Percentiles rank a stretch among this genome's conserved stretches.
These are phyloP conservation scores for Backusella australiensis DNA, from an alignment of 192 early-diverging fungal species.

Conservation along the genomic window DNA sequence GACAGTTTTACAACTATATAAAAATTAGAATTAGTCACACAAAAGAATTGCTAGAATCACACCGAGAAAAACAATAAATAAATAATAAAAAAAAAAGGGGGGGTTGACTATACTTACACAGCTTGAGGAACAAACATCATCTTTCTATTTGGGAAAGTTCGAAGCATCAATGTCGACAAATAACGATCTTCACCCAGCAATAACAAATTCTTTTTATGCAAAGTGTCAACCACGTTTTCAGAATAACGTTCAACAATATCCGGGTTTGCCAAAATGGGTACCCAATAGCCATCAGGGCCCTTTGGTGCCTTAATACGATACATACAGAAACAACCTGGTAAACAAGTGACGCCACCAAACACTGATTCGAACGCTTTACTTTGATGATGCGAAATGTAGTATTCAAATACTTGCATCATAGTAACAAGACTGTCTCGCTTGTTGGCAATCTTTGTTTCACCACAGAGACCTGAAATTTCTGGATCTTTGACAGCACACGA, in stretches of 20 bases:
- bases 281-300: constrained; percentile 70
- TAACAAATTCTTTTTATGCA: constrained; percentile 75
- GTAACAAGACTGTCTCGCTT: constrained; percentile 72
- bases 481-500: constrained; percentile 70
- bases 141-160: constrained; percentile 70
- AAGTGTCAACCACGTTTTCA: constrained; percentile 79
- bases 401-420: constrained; percentile 87
- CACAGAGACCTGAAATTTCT: constrained; percentile 71
- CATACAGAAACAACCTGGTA: constrained; percentile 87
- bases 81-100: constrained; percentile 63
- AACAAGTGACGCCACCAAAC: constrained; percentile 81
- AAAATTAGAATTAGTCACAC: constrained; percentile 36
- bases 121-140: constrained; percentile 73
- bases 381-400: constrained; percentile 82
- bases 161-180: constrained; percentile 72
- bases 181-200: constrained; percentile 76
- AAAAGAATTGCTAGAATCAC: constrained; percentile 67
- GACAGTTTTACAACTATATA: constrained; percentile 58
- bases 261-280: constrained; percentile 79
- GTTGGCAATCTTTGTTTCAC: constrained; percentile 82
- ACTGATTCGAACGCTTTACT: constrained; percentile 82
- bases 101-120: constrained; percentile 60
- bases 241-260: constrained; percentile 84
- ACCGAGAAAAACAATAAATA: constrained; percentile 46
- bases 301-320: constrained; percentile 85